Evolutionary conservation across 805 yeast genomes (phyloP), one percentile per base, ranked within the genome.

Genomic region (Candida peoriensis): DNA sequence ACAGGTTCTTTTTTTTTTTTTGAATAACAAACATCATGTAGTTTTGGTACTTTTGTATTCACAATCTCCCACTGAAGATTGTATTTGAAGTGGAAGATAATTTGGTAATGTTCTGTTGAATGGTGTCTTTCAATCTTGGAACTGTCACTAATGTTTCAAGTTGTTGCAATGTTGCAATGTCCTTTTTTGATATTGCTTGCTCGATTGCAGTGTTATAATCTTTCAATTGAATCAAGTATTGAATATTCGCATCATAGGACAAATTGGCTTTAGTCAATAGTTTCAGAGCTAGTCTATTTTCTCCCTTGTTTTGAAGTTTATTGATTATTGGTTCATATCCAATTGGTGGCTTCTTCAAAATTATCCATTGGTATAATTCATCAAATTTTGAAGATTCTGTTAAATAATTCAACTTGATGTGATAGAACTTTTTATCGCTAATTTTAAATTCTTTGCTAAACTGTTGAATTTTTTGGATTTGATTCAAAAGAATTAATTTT

Each of bases 291-390:
- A 52, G 32, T 20, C 31, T 25, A 4, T 28, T 23, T 31, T 52
- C 53, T 8, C 30, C 33, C 11, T 29, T 36, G 11, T 33, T 33
- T 11, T 48, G 30, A 6, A 48, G 32, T 5, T 48, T 45, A 5
- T 37, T 38, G 17, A 52, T 33, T 43, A 87, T 78, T 1, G 81
- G 78, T 40, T 67, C 69, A 39, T 79, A 80, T 0, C 90, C 88
- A 27, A 87, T 82, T 0, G 85, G 82, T 0, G 93, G 75, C 41
- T 74, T 79, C 29, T 63, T 66, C 8, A 57, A 52, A 3, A 60
- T 64, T 0, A 78, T 72, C 47, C 77, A 70, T 20, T 72, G 70
- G 43, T 66, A 69, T 20, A 85, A 53, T 24, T 72, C 75, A 14
- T 73, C 77, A 61, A 76, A 80, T 28, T 74, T 72, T 2, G 66